Percentiles rank a stretch among this genome's conserved stretches.
phyloP scores from a whole-genome alignment of 2,329 filamentous ascomycete genomes.

The Paecilomyces formosus region DNA sequence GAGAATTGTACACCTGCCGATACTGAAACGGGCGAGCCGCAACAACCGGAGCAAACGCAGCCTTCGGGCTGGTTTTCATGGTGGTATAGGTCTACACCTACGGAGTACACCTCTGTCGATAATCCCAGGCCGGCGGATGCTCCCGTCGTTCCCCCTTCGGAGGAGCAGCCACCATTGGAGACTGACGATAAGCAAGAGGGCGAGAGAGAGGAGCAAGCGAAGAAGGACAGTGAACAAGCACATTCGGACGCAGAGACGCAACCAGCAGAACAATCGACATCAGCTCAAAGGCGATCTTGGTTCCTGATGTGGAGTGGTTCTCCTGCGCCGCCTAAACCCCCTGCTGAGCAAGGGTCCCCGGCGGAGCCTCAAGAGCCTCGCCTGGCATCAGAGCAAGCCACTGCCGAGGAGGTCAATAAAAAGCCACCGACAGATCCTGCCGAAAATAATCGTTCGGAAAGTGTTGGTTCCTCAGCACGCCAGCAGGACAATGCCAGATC shows the following conservation, averaged over 20 bases:
- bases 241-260: neutral
- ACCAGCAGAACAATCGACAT: slow-evolving; percentile 5
- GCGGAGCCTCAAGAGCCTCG: slow-evolving; percentile 10
- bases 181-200: neutral
- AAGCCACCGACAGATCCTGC: slow-evolving; percentile 11
- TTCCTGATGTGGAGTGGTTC: slow-evolving; percentile 37
- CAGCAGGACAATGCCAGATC: slow-evolving; percentile 17
- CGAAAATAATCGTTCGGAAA: slow-evolving; percentile 13
- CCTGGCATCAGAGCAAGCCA: slow-evolving; percentile 6
- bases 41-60: neutral
- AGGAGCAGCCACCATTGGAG: neutral
- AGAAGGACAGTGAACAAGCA: neutral
- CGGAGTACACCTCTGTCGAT: slow-evolving; percentile 5
- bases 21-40: neutral
- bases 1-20: neutral
- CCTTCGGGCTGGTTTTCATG: slow-evolving; percentile 29
- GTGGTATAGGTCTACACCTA: slow-evolving; percentile 22
- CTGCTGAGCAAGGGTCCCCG: slow-evolving; percentile 12
- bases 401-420: slow-evolving; percentile 11
- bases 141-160: slow-evolving; percentile 1
- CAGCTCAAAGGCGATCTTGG: slow-evolving; percentile 32
- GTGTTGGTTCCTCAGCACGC: slow-evolving; percentile 13
- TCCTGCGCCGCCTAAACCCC: slow-evolving; percentile 14
- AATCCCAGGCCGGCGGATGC: slow-evolving; percentile 9
- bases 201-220: neutral